Evolutionary conservation across 1,284 basidiomycete species (phyloP), one percentile per base, ranked within the genome.

Genomic region (Cutaneotrichosporon arboriforme): DNA sequence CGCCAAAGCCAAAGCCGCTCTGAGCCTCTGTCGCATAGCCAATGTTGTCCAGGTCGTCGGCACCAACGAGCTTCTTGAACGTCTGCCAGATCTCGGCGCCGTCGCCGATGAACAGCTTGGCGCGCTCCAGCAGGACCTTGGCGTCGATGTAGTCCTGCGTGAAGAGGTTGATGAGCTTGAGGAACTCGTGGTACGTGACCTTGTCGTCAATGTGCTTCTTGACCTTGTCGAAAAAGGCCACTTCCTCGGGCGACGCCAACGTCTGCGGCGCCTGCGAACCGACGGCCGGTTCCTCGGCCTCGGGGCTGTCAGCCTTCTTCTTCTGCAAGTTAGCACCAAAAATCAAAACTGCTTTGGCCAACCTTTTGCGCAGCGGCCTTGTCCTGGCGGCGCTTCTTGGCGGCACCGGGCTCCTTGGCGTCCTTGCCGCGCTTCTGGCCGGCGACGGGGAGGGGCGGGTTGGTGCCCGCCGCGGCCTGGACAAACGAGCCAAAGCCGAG

Each of bases 121-220:
- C 86, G 41, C 86, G 82, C 57, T 90, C 84, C 36, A 98, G 80
- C 26, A 98, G 82, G 3, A 84, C 86, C 65, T 84, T 84, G 51
- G 85, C 79, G 68, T 96, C 88, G 66, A 98, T 93, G 65, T 89
- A 85, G 53, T 93, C 90, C 70, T 97, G 90, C 2, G 90, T 88
- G 72, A 94, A 98, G 1, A 97, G 80, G 70, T 97, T 97, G 68
- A 97, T 83, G 52, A 97, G 79, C 72, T 94, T 97, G 61, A 98
- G 78, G 77, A 98, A 97, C 75, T 97, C 94, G 72, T 93, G 88
- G 77, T 96, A 97, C 4, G 86, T 86, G 49, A 90, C 84, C 37
- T 89, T 84, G 69, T 87, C 90, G 64, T 93, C 71, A 55, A 97
- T 80, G 42, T 83, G 81, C 56, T 87, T 87, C 73, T 90, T 92